Evolutionary conservation across 176 grass and related monocot genomes (phyloP).

Genomic region (Triticum urartu): DNA sequence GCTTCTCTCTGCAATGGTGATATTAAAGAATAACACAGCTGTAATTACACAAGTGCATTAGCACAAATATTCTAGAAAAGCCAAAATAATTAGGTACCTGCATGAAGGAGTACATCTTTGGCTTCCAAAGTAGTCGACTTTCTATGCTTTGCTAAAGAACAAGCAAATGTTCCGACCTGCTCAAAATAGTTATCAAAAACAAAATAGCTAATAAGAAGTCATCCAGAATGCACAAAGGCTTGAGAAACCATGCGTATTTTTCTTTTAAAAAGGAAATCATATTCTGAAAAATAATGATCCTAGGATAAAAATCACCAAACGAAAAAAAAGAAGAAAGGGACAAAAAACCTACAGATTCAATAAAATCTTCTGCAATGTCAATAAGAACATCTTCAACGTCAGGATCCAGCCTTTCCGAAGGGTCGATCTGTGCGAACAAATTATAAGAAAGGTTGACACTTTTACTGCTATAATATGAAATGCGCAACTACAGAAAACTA

Average conservation of each 20-base stretch:
- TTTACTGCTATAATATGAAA: conserved; percentile 7
- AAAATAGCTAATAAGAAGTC: neutral
- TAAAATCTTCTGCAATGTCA: conserved; percentile 97
- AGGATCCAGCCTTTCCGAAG: conserved; percentile 79
- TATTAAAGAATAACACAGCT: conserved; percentile 1
- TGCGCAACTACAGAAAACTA: neutral
- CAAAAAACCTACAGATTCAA: conserved; percentile 75
- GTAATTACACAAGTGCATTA: neutral
- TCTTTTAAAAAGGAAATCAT: neutral
- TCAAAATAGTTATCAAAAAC: conserved; percentile 37
- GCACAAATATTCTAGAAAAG: conserved; percentile 26
- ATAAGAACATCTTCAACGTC: conserved; percentile 97
- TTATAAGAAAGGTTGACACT: neutral
- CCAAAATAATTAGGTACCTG: conserved; percentile 45
- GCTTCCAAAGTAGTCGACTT: conserved; percentile 83
- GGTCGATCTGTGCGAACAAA: conserved; percentile 60
- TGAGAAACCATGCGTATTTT: neutral
- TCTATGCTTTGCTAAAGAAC: conserved; percentile 97
- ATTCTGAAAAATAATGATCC: neutral
- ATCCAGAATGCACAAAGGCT: neutral
- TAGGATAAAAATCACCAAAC: neutral
- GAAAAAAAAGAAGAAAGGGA: neutral
- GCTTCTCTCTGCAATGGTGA: conserved; percentile 65
- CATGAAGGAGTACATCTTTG: conserved; percentile 96
- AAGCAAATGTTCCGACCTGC: conserved; percentile 84